Evolutionary conservation across 2,329 filamentous ascomycete genomes (phyloP).

Genomic region (Ilyonectria robusta): DNA sequence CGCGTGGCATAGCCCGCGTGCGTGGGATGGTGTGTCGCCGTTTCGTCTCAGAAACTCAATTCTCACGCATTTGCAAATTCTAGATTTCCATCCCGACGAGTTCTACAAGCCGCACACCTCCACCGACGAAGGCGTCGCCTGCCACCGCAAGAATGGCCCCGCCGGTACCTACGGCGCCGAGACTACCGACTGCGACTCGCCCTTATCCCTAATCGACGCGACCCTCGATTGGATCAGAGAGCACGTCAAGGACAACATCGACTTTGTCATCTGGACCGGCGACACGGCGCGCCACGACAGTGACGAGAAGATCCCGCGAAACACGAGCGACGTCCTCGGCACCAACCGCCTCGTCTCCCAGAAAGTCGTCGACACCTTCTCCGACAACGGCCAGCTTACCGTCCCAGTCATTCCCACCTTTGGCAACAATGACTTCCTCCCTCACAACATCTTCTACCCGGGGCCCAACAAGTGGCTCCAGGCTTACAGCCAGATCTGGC

Average conservation of each 20-base stretch:
- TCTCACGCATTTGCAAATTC: conserved; percentile 17
- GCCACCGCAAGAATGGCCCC: conserved; percentile 83
- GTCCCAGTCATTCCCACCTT: conserved; percentile 90
- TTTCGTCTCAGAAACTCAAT: conserved; percentile 31
- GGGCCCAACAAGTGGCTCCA: conserved; percentile 92
- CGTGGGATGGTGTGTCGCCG: conserved; percentile 27
- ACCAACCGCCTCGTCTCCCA: conserved; percentile 83
- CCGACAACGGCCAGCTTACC: conserved; percentile 69
- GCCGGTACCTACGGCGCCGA: conserved; percentile 89
- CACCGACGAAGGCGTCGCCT: conserved; percentile 77
- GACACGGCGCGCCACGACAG: conserved; percentile 92
- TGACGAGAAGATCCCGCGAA: conserved; percentile 85
- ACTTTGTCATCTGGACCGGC: conserved; percentile 95
- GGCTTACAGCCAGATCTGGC: conserved; percentile 84
- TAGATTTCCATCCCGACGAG: conserved; percentile 93
- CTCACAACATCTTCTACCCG: conserved; percentile 90
- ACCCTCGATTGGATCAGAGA: conserved; percentile 91
- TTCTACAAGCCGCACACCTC: conserved; percentile 87
- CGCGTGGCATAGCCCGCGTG: neutral
- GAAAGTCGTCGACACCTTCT: conserved; percentile 83
- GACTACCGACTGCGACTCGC: conserved; percentile 90
- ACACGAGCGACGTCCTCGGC: conserved; percentile 79
- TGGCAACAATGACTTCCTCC: conserved; percentile 97
- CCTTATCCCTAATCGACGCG: conserved; percentile 83
- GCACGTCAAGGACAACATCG: conserved; percentile 82